A percentile compares a stretch with the other conserved stretches of the same genome.
These are phyloP conservation scores for Salix arbutifolia DNA, from an alignment of 345 rosid genomes.

Conservation along the genomic window DNA sequence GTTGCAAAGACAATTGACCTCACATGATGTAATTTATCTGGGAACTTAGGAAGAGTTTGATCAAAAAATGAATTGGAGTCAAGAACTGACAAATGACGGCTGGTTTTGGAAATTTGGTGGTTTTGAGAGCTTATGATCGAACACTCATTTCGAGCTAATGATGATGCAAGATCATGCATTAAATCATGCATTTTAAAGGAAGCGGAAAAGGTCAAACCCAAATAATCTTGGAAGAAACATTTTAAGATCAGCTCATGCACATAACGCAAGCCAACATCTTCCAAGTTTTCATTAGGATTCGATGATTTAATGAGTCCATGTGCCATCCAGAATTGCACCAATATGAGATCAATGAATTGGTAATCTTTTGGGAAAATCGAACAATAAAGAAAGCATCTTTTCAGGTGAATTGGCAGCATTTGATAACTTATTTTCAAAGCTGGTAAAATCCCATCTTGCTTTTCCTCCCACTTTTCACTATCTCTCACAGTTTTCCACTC, in stretches of 20 bases:
- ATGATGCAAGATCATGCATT: constrained; percentile 27
- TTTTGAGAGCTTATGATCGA: neutral
- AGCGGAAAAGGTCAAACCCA: neutral
- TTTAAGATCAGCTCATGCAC: neutral
- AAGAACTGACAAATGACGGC: constrained; percentile 11
- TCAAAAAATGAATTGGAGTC: neutral
- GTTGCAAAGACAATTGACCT: constrained; percentile 10
- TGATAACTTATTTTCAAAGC: too few relatives aligned
- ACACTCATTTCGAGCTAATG: constrained; percentile 16
- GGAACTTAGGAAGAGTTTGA: neutral
- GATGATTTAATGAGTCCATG: constrained; percentile 13
- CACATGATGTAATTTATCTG: neutral
- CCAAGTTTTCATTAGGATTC: neutral
- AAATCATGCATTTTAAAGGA: constrained; percentile 28
- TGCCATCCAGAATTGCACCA: constrained; percentile 24
- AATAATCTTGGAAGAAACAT: constrained; percentile 29
- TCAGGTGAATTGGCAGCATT: neutral
- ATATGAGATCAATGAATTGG: accelerated
- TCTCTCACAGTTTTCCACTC: too few relatives aligned
- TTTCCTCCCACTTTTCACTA: too few relatives aligned
- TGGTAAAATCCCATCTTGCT: too few relatives aligned
- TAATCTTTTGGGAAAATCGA: constrained; percentile 23
- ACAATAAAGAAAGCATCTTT: constrained; percentile 17
- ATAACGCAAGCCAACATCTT: too few relatives aligned
- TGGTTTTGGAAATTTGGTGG: neutral